A percentile compares a stretch with the other conserved stretches of the same genome.
Conservation (phyloP, 805 yeast genomes). For the Yamadazyma tumulicola region DNA sequence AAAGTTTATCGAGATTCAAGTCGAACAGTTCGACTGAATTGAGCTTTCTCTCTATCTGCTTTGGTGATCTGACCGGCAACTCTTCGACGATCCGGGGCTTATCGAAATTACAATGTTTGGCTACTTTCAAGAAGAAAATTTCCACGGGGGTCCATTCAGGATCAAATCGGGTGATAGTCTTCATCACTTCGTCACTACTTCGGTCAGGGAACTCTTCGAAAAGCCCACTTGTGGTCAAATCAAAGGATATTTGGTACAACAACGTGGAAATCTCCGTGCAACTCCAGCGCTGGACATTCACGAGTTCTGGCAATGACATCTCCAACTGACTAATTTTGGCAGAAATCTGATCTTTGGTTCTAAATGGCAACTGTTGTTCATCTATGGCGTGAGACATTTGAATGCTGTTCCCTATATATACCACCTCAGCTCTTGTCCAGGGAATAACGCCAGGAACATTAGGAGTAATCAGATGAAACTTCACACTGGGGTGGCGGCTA, state of each 20-base stretch:
- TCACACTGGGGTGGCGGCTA: no score
- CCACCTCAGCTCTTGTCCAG: constrained; percentile 11
- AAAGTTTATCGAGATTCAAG: constrained; percentile 5
- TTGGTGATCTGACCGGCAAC: constrained; percentile 10
- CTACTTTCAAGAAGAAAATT: constrained; percentile 2
- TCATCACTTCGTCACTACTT: constrained; percentile 10
- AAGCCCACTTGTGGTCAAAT: constrained; percentile 12
- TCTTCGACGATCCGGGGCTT: constrained; percentile 7
- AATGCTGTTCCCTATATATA: constrained; percentile 4
- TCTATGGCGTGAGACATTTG: not conserved
- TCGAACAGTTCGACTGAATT: constrained; percentile 1
- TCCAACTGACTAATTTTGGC: not conserved
- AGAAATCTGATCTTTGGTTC: not conserved
- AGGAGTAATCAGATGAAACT: no score
- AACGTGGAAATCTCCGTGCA: constrained; percentile 9
- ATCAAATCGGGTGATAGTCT: not conserved
- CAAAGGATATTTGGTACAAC: constrained; percentile 8
- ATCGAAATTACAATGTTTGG: not conserved
- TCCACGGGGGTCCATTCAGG: constrained; percentile 8
- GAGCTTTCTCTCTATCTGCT: constrained; percentile 3
- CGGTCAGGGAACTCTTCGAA: constrained; percentile 13
- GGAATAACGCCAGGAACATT: no score
- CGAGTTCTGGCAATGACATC: not conserved
- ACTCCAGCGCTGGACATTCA: constrained; percentile 6
- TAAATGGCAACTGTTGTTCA: constrained; percentile 2